phyloP scores from a whole-genome alignment of 495 filamentous ascomycete species.

The Aspergillus saccharolyticus region DNA sequence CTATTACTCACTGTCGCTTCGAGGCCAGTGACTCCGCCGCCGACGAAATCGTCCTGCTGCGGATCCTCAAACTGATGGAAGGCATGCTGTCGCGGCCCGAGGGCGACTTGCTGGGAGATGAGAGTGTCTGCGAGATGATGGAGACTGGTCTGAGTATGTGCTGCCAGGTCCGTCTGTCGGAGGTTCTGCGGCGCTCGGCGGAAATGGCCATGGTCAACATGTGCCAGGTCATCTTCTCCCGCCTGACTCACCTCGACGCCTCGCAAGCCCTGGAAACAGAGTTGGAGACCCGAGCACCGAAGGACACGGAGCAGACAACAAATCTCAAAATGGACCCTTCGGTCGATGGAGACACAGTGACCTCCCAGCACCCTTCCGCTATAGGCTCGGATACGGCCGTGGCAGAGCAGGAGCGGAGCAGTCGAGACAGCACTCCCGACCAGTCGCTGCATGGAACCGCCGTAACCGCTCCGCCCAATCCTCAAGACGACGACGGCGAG shows the following conservation, averaged over 20 bases:
- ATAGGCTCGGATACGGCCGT: slow-evolving; percentile 39
- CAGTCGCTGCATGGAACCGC: slow-evolving; percentile 39
- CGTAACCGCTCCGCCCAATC: slow-evolving; percentile 40
- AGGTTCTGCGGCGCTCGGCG: slow-evolving; percentile 82
- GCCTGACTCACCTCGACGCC: slow-evolving; percentile 78
- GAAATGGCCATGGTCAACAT: slow-evolving; percentile 98
- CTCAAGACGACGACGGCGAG: slow-evolving; percentile 31
- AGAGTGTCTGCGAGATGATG: slow-evolving; percentile 99
- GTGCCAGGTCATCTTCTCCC: slow-evolving; percentile 95
- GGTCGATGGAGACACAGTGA: slow-evolving; percentile 64
- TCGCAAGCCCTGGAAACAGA: slow-evolving; percentile 57
- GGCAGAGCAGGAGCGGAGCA: slow-evolving; percentile 32
- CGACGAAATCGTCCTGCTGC: slow-evolving; percentile 88
- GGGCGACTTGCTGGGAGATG: slow-evolving; percentile 85
- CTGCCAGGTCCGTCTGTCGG: slow-evolving; percentile 86
- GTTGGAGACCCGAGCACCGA: slow-evolving; percentile 51
- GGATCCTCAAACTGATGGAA: slow-evolving; percentile 97
- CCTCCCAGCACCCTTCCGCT: slow-evolving; percentile 42
- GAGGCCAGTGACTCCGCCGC: slow-evolving; percentile 92
- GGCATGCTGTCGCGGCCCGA: slow-evolving; percentile 91
- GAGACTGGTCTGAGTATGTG: slow-evolving; percentile 96
- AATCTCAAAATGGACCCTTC: slow-evolving; percentile 83
- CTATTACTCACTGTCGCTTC: slow-evolving; percentile 96
- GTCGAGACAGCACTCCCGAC: slow-evolving; percentile 32
- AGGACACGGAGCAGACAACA: slow-evolving; percentile 43